These are phyloP conservation scores for Galium porrigens DNA, from an alignment of 305 asterid genomes.

Conservation along the genomic window DNA sequence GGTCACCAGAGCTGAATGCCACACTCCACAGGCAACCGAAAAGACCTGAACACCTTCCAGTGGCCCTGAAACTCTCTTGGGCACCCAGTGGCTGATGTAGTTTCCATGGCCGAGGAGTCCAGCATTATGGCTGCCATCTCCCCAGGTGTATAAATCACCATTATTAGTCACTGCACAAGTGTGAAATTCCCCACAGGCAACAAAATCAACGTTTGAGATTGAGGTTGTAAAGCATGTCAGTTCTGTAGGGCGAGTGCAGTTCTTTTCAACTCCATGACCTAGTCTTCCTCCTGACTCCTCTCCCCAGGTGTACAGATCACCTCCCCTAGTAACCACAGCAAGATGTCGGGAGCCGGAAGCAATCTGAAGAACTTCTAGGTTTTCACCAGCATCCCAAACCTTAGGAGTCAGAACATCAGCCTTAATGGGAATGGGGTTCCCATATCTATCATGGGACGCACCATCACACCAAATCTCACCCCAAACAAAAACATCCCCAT, in stretches of 20 bases:
- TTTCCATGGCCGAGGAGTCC: constrained; percentile 90
- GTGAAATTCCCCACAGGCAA: constrained; percentile 81
- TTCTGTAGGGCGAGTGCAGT: constrained; percentile 53
- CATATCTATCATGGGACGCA: constrained; percentile 34
- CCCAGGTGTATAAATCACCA: constrained; percentile 86
- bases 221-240: constrained; percentile 46
- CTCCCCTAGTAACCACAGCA: constrained; percentile 79
- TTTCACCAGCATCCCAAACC: constrained; percentile 63
- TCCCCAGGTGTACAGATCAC: constrained; percentile 90
- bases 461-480: constrained; percentile 84
- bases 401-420: constrained; percentile 55
- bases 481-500: constrained; percentile 90
- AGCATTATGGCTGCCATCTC: constrained; percentile 64
- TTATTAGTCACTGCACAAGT: constrained; percentile 63
- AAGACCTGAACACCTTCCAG: constrained; percentile 73
- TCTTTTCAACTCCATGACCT: constrained; percentile 74
- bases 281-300: constrained; percentile 84
- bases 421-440: constrained; percentile 42
- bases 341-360: constrained; percentile 75
- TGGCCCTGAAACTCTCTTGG: constrained; percentile 59
- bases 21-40: constrained; percentile 67
- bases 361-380: constrained; percentile 70
- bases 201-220: constrained; percentile 43
- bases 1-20: constrained; percentile 82
- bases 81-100: constrained; percentile 84